Conservation (phyloP, 441 rosid genomes). For the Geranium incanum region DNA sequence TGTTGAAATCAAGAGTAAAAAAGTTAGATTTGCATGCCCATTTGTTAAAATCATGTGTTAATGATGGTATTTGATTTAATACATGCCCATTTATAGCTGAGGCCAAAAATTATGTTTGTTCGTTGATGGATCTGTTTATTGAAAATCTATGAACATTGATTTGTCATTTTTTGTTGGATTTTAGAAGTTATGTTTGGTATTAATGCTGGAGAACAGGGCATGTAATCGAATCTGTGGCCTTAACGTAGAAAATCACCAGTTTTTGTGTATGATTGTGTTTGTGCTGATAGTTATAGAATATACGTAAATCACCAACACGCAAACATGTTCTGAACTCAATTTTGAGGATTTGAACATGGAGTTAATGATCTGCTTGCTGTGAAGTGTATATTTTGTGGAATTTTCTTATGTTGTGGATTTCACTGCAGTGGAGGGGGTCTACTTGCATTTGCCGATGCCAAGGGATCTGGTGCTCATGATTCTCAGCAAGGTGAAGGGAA, state of each 20-base stretch:
- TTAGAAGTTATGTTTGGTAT: no score
- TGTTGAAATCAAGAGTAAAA: not conserved
- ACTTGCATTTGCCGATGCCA: slow-evolving; percentile 67
- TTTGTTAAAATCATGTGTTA: no score
- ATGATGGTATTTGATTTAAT: no score
- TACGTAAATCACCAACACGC: not conserved
- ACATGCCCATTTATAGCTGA: not conserved
- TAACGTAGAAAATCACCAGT: no score
- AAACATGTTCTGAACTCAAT: not conserved
- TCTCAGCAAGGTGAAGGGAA: slow-evolving; percentile 33
- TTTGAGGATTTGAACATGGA: not conserved
- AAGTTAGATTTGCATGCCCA: not conserved
- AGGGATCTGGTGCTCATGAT: slow-evolving; percentile 26
- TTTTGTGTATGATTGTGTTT: no score
- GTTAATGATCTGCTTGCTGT: not conserved
- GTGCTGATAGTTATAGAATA: no score
- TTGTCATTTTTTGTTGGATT: no score
- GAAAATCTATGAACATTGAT: no score
- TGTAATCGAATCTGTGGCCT: no score
- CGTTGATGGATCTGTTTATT: not conserved
- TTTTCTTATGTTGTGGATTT: not conserved
- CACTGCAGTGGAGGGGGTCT: slow-evolving; percentile 73
- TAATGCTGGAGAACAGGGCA: no score
- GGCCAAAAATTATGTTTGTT: not conserved
- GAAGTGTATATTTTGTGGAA: not conserved